Conservation (phyloP, 371 early-diverging fungal species). For the Circinella minor region DNA sequence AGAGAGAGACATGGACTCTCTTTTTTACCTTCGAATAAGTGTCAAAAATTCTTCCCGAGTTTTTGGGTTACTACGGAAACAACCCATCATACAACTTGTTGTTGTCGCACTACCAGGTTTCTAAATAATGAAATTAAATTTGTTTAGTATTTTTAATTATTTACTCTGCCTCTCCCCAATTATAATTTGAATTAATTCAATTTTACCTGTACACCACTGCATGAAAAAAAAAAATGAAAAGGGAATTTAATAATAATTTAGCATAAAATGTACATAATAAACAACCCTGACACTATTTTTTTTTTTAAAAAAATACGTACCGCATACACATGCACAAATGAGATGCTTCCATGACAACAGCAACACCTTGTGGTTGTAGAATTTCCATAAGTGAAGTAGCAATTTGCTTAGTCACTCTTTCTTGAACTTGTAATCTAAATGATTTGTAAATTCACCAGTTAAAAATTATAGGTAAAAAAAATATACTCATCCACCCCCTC, state of each 20-base stretch:
- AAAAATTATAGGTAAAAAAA: neutral
- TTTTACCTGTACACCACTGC: constrained; percentile 53
- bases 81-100: constrained; percentile 96
- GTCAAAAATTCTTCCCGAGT: constrained; percentile 96
- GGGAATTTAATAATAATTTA: neutral
- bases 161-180: too few relatives aligned
- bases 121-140: constrained; percentile 45
- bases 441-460: too few relatives aligned
- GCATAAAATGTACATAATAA: neutral
- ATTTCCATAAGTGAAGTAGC: constrained; percentile 90
- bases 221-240: neutral
- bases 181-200: neutral
- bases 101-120: constrained; percentile 94
- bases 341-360: constrained; percentile 96
- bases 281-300: too few relatives aligned
- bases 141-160: too few relatives aligned
- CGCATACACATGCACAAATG: constrained; percentile 58
- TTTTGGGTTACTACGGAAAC: constrained; percentile 89
- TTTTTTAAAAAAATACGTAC: constrained; percentile 28
- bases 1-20: too few relatives aligned
- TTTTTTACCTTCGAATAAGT: constrained; percentile 56
- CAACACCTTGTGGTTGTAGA: constrained; percentile 95
- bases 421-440: constrained; percentile 98
- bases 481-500: too few relatives aligned
- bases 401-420: constrained; percentile 97